These are phyloP conservation scores for Phytophthora agathidicida DNA, from an alignment of 352 stramenopile species.

Conservation along the genomic window DNA sequence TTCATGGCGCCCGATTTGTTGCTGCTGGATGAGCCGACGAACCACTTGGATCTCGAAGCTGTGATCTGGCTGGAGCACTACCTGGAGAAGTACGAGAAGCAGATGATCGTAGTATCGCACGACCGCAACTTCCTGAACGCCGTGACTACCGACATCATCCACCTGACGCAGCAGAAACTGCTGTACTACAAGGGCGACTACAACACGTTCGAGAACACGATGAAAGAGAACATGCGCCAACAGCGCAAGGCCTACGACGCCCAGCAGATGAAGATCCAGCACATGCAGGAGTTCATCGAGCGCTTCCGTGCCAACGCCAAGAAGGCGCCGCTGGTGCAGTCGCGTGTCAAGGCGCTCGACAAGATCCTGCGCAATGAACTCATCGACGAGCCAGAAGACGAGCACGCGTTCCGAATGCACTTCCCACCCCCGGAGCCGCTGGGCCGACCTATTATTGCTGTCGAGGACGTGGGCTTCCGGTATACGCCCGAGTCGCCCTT, in stretches of 20 bases:
- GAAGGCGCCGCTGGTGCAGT: slow-evolving; percentile 96
- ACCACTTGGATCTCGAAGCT: slow-evolving; percentile 92
- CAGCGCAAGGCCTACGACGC: slow-evolving; percentile 90
- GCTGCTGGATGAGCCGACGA: slow-evolving; percentile 95
- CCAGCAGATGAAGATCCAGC: slow-evolving; percentile 89
- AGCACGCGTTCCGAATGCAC: slow-evolving; percentile 94
- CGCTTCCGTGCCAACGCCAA: slow-evolving; percentile 96
- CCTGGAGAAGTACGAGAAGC: slow-evolving; percentile 92
- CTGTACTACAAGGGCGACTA: slow-evolving; percentile 96
- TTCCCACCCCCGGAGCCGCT: slow-evolving; percentile 96
- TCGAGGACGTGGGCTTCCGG: slow-evolving; percentile 89
- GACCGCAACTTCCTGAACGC: slow-evolving; percentile 97
- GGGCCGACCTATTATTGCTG: slow-evolving; percentile 94
- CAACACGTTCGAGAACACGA: slow-evolving; percentile 95
- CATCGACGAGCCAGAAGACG: slow-evolving; percentile 94
- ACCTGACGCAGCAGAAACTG: slow-evolving; percentile 93
- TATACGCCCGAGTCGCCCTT: slow-evolving; percentile 65
- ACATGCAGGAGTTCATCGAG: slow-evolving; percentile 98
- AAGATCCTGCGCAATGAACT: slow-evolving; percentile 88
- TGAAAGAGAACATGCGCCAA: slow-evolving; percentile 94
- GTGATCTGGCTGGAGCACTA: slow-evolving; percentile 94
- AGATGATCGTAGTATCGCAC: slow-evolving; percentile 95
- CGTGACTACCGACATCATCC: slow-evolving; percentile 96
- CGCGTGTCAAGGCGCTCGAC: slow-evolving; percentile 94
- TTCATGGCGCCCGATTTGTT: slow-evolving; percentile 96